phyloP scores from a whole-genome alignment of 805 yeast genomes.

The Metschnikowia anglica region DNA sequence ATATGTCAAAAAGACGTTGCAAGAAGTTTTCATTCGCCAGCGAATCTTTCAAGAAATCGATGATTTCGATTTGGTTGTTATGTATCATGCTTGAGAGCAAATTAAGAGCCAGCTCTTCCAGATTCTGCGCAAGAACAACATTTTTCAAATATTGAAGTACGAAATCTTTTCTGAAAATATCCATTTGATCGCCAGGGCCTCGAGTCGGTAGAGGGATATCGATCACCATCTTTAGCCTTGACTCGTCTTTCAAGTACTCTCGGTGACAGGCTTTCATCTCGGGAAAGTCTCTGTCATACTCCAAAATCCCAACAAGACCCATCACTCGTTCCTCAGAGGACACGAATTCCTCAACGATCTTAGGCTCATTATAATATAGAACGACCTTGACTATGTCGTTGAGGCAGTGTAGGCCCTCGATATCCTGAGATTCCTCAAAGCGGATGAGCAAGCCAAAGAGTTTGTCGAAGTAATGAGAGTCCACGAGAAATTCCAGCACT shows the following conservation, averaged over 20 bases:
- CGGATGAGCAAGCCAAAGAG: slow-evolving; percentile 53
- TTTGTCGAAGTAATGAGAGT: slow-evolving; percentile 50
- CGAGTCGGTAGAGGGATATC: slow-evolving; percentile 48
- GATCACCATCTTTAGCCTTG: slow-evolving; percentile 65
- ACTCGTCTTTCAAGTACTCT: slow-evolving; percentile 54
- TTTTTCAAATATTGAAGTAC: slow-evolving; percentile 80
- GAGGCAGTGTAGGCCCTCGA: slow-evolving; percentile 60
- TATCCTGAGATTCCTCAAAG: slow-evolving; percentile 53
- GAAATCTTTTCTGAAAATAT: slow-evolving; percentile 69
- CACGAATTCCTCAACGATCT: slow-evolving; percentile 35
- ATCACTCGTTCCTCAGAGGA: slow-evolving; percentile 31
- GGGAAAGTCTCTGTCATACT: slow-evolving; percentile 86
- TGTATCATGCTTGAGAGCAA: slow-evolving; percentile 66
- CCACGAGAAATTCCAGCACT: slow-evolving; percentile 55
- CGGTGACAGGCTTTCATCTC: slow-evolving; percentile 77
- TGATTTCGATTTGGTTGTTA: slow-evolving; percentile 64
- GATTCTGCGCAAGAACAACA: slow-evolving; percentile 74
- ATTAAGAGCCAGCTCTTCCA: slow-evolving; percentile 78
- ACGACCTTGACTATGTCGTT: slow-evolving; percentile 73
- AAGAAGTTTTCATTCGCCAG: slow-evolving; percentile 45
- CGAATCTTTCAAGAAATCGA: slow-evolving; percentile 55
- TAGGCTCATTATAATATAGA: slow-evolving; percentile 65
- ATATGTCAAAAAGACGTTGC: slow-evolving; percentile 57
- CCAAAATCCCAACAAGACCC: slow-evolving; percentile 76
- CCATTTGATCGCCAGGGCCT: slow-evolving; percentile 40